phyloP scores from a whole-genome alignment of 1,284 basidiomycete genomes.

The Ustilago trichophora region DNA sequence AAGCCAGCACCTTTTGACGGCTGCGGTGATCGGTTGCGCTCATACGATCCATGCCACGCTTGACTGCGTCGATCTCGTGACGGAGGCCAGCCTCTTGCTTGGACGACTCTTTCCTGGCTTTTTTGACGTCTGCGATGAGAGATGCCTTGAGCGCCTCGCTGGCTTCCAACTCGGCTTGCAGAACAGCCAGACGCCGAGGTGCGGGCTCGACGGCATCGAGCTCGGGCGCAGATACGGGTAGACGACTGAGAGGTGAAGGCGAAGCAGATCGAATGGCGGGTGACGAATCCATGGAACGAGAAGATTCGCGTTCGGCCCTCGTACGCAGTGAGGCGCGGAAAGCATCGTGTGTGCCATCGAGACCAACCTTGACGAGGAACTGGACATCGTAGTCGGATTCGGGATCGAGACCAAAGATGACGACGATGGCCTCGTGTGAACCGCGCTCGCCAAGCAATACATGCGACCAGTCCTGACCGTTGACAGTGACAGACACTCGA shows the following conservation, averaged over 20 bases:
- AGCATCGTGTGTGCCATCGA: constrained; percentile 26
- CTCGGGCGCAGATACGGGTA: constrained; percentile 34
- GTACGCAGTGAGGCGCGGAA: constrained; percentile 30
- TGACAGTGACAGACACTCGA: constrained; percentile 51
- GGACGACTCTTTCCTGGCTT: constrained; percentile 53
- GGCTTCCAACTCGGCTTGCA: constrained; percentile 43
- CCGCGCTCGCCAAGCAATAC: constrained; percentile 55
- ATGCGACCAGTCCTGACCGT: constrained; percentile 54
- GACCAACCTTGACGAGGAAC: constrained; percentile 46
- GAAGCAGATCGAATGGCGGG: constrained; percentile 30
- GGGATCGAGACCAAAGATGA: constrained; percentile 58
- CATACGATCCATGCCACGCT: constrained; percentile 50
- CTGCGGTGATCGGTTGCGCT: constrained; percentile 52
- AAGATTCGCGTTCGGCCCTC: constrained; percentile 34
- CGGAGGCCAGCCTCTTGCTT: constrained; percentile 49
- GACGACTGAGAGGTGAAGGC: constrained; percentile 40
- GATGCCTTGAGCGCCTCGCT: constrained; percentile 34
- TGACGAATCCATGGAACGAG: constrained; percentile 21
- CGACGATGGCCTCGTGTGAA: constrained; percentile 57
- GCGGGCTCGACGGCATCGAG: constrained; percentile 10
- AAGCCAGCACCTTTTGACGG: constrained; percentile 55
- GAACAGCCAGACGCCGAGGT: constrained; percentile 28
- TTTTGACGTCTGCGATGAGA: constrained; percentile 44
- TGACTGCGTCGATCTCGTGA: constrained; percentile 58
- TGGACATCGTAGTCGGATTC: constrained; percentile 52